These are phyloP conservation scores for Antitrichia curtipendula DNA, from an alignment of 225 moss, liverwort and hornwort species.

Conservation along the genomic window DNA sequence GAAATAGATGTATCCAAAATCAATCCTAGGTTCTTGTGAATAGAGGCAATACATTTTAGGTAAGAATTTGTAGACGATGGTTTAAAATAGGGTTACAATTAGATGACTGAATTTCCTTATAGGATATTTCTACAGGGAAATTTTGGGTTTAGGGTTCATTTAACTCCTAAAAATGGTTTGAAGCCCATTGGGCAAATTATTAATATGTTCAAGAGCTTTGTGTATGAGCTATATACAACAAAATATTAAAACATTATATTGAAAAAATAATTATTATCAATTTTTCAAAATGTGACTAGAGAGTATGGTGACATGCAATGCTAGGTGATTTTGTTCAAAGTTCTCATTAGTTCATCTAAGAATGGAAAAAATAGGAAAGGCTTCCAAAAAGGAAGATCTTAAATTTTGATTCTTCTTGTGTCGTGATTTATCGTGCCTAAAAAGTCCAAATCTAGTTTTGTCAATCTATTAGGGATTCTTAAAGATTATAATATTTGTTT, in stretches of 20 bases:
- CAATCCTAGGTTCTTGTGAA: accelerated
- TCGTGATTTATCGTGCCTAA: background rate
- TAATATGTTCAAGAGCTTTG: background rate
- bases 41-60: background rate
- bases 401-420: background rate
- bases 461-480: background rate
- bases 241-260: background rate
- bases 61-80: too few relatives aligned
- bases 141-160: background rate
- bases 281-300: background rate
- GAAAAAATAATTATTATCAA: background rate
- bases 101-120: background rate
- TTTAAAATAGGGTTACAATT: background rate
- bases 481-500: background rate
- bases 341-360: background rate
- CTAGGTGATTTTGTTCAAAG: background rate
- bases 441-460: background rate
- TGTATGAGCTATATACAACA: background rate
- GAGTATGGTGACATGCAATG: background rate
- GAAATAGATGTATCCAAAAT: background rate
- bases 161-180: background rate
- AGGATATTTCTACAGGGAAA: background rate
- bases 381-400: background rate
- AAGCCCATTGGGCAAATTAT: background rate
- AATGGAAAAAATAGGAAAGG: background rate